phyloP scores from a whole-genome alignment of 2,329 filamentous ascomycete genomes.

The Penicillium psychrosexuale region DNA sequence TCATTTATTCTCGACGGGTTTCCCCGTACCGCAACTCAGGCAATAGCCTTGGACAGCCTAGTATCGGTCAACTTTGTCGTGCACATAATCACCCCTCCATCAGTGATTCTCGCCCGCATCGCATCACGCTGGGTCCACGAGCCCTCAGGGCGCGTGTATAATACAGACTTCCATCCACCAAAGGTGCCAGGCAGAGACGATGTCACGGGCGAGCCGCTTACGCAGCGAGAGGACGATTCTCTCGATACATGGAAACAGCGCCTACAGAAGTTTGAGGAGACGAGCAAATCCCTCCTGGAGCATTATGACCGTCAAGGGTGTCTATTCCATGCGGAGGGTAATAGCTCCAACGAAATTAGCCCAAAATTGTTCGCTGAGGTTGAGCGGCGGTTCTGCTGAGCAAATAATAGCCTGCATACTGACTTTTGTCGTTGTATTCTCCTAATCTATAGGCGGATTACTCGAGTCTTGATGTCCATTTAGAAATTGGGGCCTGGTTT shows the following conservation, averaged over 20 bases:
- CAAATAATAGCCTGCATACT: constrained; percentile 6
- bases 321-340: constrained; percentile 79
- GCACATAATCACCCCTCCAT: constrained; percentile 77
- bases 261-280: constrained; percentile 81
- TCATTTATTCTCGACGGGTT: constrained; percentile 97
- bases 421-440: constrained; percentile 4
- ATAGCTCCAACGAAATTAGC: constrained; percentile 91
- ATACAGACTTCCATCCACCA: constrained; percentile 87
- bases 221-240: constrained; percentile 79
- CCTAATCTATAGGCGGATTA: background rate
- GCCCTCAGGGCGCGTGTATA: constrained; percentile 88
- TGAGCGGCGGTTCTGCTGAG: constrained; percentile 65
- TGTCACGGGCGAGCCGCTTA: constrained; percentile 80
- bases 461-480: constrained; percentile 17
- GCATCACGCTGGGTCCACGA: constrained; percentile 91
- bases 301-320: constrained; percentile 84
- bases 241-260: constrained; percentile 80
- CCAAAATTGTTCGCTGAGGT: constrained; percentile 86
- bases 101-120: constrained; percentile 85
- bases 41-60: constrained; percentile 69
- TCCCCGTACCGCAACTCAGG: constrained; percentile 81
- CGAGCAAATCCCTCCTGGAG: constrained; percentile 77
- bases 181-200: constrained; percentile 79
- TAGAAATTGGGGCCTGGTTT: constrained; percentile 7
- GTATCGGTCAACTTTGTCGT: constrained; percentile 95